phyloP scores from a whole-genome alignment of 1,139 yeast species.

The Sugiyamaella castrensis region DNA sequence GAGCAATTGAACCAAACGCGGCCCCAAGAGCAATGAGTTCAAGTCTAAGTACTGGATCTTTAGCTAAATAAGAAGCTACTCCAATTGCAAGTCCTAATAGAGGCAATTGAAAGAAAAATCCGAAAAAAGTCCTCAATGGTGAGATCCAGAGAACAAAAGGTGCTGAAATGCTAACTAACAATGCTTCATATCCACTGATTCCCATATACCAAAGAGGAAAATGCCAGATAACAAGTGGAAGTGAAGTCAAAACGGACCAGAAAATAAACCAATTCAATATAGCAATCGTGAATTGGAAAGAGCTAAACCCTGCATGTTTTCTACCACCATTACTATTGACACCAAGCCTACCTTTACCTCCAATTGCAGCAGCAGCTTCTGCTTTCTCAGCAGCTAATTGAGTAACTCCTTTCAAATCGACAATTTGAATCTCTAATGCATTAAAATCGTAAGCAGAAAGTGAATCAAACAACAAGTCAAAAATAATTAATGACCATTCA shows the following conservation, averaged over 20 bases:
- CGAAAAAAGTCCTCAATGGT: slow-evolving; percentile 48
- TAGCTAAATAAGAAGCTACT: slow-evolving; percentile 68
- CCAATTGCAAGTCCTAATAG: slow-evolving; percentile 62
- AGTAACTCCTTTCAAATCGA: slow-evolving; percentile 39
- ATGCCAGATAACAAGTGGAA: slow-evolving; percentile 89
- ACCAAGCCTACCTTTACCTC: not conserved
- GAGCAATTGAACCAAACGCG: slow-evolving; percentile 58
- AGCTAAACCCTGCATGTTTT: slow-evolving; percentile 31
- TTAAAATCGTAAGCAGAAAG: slow-evolving; percentile 71
- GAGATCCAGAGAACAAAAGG: slow-evolving; percentile 59
- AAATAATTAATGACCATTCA: slow-evolving; percentile 84
- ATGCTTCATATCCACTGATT: slow-evolving; percentile 87
- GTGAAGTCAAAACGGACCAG: slow-evolving; percentile 80
- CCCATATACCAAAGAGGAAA: slow-evolving; percentile 99
- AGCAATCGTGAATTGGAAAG: slow-evolving; percentile 30
- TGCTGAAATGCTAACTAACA: slow-evolving; percentile 55
- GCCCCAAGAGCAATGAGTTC: slow-evolving; percentile 65
- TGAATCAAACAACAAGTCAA: slow-evolving; percentile 82
- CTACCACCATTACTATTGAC: slow-evolving; percentile 16
- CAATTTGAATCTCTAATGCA: slow-evolving; percentile 50
- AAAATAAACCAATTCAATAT: slow-evolving; percentile 51
- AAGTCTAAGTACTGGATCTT: slow-evolving; percentile 67
- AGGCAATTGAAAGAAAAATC: slow-evolving; percentile 50
- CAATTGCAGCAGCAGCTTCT: slow-evolving; percentile 12
- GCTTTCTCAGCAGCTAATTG: slow-evolving; percentile 22